Evolutionary conservation across 2,329 filamentous ascomycete species (phyloP), one percentile per base, ranked within the genome.

Genomic region (Verticillium nubilum): DNA sequence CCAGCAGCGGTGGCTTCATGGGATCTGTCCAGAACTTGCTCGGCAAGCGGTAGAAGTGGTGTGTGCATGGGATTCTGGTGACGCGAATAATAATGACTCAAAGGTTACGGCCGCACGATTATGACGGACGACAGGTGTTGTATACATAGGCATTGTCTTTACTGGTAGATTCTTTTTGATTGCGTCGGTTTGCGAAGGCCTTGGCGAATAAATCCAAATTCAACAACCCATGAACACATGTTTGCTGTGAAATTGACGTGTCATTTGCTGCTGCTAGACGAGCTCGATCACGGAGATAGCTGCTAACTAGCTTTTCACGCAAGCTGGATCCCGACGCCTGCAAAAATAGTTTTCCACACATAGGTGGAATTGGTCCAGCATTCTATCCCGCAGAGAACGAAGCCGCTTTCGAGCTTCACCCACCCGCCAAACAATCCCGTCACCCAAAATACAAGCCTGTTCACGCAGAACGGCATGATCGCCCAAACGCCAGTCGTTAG

Each of bases 1-100:
- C 60, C n/a, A 59, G 61, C n/a, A 59, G 64, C 52, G 62, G 67
- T 13, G 64, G 68, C 2, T 54, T 69, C 47, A 50, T 68, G 13
- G 68, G 67, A 1, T 55, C 66, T 17, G 63, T 67, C 3, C 52
- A 53, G 52, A 53, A 53, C n/a, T n/a, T 53, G 15, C 52, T 53
- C 27, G 25, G 13, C 25, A 53, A 53, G 27, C 52, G 52, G 13
- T 53, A 53, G 15, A 50, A 12, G 1, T 37, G 33, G n/a, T n/a
- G n/a, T n/a, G n/a, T n/a, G n/a, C n/a, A n/a, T n/a, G n/a, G n/a
- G n/a, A n/a, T n/a, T n/a, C n/a, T n/a, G n/a, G n/a, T n/a, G n/a
- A n/a, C n/a, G n/a, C n/a, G n/a, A n/a, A 37, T 37, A 37, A 37
- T 37, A 12, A 31, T 31, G 33, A 37, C 33, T 37, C 5, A 15